These are phyloP conservation scores for Earliella scabrosa DNA, from an alignment of 1,284 basidiomycete genomes.

Conservation along the genomic window DNA sequence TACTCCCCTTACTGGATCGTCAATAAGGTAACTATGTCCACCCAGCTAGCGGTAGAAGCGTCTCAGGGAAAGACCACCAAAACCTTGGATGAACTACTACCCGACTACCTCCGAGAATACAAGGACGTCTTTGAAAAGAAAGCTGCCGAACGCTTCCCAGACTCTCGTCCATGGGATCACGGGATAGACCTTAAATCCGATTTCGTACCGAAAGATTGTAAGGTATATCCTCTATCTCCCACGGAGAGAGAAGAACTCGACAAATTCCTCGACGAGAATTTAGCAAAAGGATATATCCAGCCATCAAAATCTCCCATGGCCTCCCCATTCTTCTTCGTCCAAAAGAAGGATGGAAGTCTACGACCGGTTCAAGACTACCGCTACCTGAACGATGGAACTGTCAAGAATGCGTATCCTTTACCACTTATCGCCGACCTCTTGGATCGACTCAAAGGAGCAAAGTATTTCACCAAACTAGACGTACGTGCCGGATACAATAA, in stretches of 20 bases:
- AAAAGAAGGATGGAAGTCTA: constrained; percentile 33
- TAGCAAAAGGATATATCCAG: constrained; percentile 9
- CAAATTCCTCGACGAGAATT: constrained; percentile 1
- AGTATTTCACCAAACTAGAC: constrained; percentile 12
- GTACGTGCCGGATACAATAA: constrained; percentile 18
- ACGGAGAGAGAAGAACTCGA: not conserved
- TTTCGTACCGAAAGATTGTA: not conserved
- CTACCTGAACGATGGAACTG: constrained; percentile 18
- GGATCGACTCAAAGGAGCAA: constrained; percentile 2
- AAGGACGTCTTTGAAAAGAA: not conserved
- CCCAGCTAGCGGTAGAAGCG: no score
- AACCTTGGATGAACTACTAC: not conserved
- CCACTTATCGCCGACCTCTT: constrained; percentile 8
- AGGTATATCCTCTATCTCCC: not conserved
- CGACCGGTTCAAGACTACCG: constrained; percentile 11
- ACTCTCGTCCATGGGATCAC: not conserved
- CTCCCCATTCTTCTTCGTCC: constrained; percentile 36
- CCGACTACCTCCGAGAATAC: not conserved
- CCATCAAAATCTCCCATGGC: constrained; percentile 25
- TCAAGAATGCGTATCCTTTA: constrained; percentile 13
- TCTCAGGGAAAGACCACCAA: no score
- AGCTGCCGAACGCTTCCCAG: not conserved
- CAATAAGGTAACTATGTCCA: no score
- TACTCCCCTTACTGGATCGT: no score
- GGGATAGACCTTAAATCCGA: not conserved